Base-by-base conservation (phyloP, 1,284 basidiomycete species). In the Leccinum pallidistipes region DNA sequence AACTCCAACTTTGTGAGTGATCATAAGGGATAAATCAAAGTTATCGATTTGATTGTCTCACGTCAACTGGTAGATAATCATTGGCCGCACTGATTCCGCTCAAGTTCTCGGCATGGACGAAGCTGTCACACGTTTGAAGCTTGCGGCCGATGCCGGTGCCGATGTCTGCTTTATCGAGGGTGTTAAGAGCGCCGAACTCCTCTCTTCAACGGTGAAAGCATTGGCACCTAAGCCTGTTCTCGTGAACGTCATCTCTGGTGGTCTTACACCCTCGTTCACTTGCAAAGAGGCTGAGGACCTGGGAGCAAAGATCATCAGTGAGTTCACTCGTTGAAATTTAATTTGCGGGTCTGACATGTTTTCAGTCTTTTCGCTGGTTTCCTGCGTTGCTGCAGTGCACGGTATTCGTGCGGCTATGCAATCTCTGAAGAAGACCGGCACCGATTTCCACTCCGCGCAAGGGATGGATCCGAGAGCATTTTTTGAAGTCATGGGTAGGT, bases 161-260 rank as follows among this genome's bases (percentile, higher is more conserved):
- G 91, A 93, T 69, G 90, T 92, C 24, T 92, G 88, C 73, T 94
- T 94, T 77, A 90, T 93, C 56, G 91, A 94, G 76, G 91, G 91
- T 58, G 89, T 92, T 49, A 84, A 84, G 73, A 88, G 83, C 10
- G 81, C 86, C 58, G 85, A 88, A 57, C 81, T 91, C 43, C 81
- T 92, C 31, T 78, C 82, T 65, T 77, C 77, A 2, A 90, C 90
- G 2, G 85, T 92, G 56, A 78, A 79, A 40, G 86, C 84, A 4
- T 76, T 93, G 34, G 83, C 85, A 7, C 89, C 90, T 5, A 89
- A 87, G 67, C 90, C 90, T 0, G 87, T 88, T 51, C 85, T 91
- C 40, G 86, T 91, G 53, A 91, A 91, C 68, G 87, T 91, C 40
- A 90, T 91, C 63, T 89, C 87, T 6, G 89, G 88, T 43, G 90